Evolutionary conservation across 176 grass and related monocot genomes (phyloP), one percentile per base, ranked within the genome.

Genomic region (Miscanthus lutarioriparius): DNA sequence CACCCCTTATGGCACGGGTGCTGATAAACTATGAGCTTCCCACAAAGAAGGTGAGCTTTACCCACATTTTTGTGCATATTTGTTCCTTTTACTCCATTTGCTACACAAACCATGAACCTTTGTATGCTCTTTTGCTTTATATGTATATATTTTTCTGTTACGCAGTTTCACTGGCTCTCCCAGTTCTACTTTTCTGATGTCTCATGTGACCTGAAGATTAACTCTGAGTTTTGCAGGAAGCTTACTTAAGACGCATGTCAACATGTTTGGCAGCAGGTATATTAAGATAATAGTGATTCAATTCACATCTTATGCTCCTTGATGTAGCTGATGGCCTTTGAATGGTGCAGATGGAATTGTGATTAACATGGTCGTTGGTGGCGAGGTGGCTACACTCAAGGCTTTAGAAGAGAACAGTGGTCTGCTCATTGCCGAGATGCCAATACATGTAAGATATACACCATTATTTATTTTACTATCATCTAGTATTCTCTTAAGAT

Each of bases 301-400:
- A 47, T 89, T 10, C 4, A 10, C 51, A 9, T 69, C 10, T 81
- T 36, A 5, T 11, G 7, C 59, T 12, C 44, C 1, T 70, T 76
- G 9, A 38, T 80, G 12, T 70, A 63, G 39, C 47, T 89, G 5
- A 86, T 51, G n/a, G 30, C 5, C 47, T 79, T 41, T 88, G 28
- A 68, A 68, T 80, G 61, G 35, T 72, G 72, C 91, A 98, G 96
- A 94, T 51, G 91, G 96, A 76, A 93, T 92, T 47, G 91, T 92
- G 47, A 92, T 98, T 75, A 98, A 96, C 86, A 98, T 98, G 91
- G 93, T 98, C 70, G 96, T 98, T 58, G 96, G 96, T 88, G 93
- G 93, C 22, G 93, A 96, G 83, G 96, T 98, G 35, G 88, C 72
- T 54, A 74, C 79, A 72, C 91, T 98, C 1, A 96, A 85, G 86